A percentile compares a stretch with the other conserved stretches of the same genome.
phyloP scores from a whole-genome alignment of 768 basidiomycete species.

The Amanita exitialis region DNA sequence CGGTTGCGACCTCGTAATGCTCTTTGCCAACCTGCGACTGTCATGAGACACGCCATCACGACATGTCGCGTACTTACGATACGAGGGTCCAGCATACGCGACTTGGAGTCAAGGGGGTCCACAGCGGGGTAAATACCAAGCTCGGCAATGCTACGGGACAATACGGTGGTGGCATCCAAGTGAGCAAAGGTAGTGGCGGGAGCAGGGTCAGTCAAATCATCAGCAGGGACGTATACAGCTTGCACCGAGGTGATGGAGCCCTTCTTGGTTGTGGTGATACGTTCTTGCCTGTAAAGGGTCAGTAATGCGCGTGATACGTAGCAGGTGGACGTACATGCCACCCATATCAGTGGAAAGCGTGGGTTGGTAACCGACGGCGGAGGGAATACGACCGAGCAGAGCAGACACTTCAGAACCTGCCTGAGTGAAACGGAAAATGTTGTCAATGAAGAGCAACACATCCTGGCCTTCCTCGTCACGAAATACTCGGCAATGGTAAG shows the following conservation, averaged over 20 bases:
- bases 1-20: conserved; percentile 95
- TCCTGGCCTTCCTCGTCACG: conserved; percentile 99
- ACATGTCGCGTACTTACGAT: conserved; percentile 48
- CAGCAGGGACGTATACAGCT: conserved; percentile 99
- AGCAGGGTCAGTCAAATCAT: conserved; percentile 99
- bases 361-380: conserved; percentile 99
- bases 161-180: conserved; percentile 98
- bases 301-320: conserved; percentile 7
- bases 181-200: conserved; percentile 99
- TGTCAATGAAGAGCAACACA: conserved; percentile 99
- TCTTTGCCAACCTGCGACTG: conserved; percentile 62
- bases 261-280: conserved; percentile 99
- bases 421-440: conserved; percentile 99
- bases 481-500: conserved; percentile 99
- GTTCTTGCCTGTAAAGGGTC: conserved; percentile 71
- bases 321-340: conserved; percentile 67
- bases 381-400: conserved; percentile 98
- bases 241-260: conserved; percentile 99
- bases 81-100: conserved; percentile 99
- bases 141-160: conserved; percentile 98
- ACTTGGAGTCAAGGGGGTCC: conserved; percentile 98
- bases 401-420: conserved; percentile 99
- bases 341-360: conserved; percentile 99
- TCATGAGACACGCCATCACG: neutral
- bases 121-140: conserved; percentile 99